Conservation (phyloP, 148 eudicot genomes). For the Rhododendron williamsianum region DNA sequence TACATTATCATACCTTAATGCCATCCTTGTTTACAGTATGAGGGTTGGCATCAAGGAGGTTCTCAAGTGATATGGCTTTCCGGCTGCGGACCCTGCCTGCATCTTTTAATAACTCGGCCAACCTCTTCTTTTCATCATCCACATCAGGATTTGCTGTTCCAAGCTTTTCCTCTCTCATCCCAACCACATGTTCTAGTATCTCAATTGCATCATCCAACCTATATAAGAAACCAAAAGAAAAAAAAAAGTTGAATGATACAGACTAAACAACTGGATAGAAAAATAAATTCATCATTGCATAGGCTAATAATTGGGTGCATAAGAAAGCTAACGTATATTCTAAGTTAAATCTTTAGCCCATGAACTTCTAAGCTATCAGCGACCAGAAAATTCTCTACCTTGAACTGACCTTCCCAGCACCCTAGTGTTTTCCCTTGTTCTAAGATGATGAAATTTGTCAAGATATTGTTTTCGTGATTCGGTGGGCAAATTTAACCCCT, state of each 20-base stretch:
- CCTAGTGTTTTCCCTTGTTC: neutral
- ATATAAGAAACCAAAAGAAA: conserved; percentile 8
- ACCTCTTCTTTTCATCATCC: conserved; percentile 87
- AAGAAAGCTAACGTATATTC: neutral
- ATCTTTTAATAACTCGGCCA: conserved; percentile 75
- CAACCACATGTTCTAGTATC: conserved; percentile 73
- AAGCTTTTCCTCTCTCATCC: conserved; percentile 95
- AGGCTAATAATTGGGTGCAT: neutral
- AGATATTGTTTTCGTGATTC: neutral
- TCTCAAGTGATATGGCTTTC: conserved; percentile 69
- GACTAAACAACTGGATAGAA: neutral
- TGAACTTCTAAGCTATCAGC: neutral
- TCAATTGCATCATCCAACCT: conserved; percentile 93
- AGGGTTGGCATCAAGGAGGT: conserved; percentile 64
- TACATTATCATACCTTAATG: conserved; percentile 45
- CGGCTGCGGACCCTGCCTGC: conserved; percentile 71
- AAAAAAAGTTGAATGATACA: neutral
- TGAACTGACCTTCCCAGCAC: neutral
- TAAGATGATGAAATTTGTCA: neutral
- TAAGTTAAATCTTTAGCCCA: neutral
- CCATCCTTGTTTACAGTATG: conserved; percentile 32
- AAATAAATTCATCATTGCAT: neutral
- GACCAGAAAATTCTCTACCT: neutral
- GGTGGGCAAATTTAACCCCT: neutral
- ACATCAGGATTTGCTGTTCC: conserved; percentile 96